Base-by-base conservation (phyloP, 352 stramenopile genomes). In the Elongisporangium undulatum region DNA sequence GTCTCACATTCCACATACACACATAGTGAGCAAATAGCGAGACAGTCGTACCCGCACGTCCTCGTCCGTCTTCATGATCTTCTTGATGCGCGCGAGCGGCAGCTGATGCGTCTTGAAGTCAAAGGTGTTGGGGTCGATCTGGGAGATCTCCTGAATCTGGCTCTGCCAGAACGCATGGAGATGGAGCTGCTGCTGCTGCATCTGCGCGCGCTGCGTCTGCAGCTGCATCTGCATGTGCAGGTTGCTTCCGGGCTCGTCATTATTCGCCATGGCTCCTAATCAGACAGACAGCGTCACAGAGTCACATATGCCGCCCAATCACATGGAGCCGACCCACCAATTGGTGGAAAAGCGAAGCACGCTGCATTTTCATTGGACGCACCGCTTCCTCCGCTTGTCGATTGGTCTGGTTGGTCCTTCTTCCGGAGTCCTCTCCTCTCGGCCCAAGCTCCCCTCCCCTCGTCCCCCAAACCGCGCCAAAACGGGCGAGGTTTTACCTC, bases 1-100 rank as follows among this genome's bases (percentile, higher is more conserved):
- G 34, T 45, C 34, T 4, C 34, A 45, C 34, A 17, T 17, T 45
- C 41, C 20, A n/a, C 17, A 4, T 9, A 3, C 15, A 41, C 17
- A 58, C n/a, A 13, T 9, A 1, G 39, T 12, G 3, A 19, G 7
- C 38, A 19, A 51, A 26, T 21, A 55, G 20, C 49, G 49, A 69
- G 6, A 21, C 22, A 60, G 61, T 53, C 62, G 54, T 70, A 89
- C 79, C 34, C 87, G 85, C 49, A 98, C 86, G 68, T 97, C 90
- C 62, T 98, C 92, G 71, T 98, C 92, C 51, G 90, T 93, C 74
- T 97, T 97, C 92, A 98, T 98, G 74, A 98, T 98, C 66, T 97
- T 97, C 79, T 97, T 98, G 64, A 98, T 97, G 54, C 92, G 86
- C 54, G 92, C 91, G 58, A 98, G 86, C 26, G 92, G 91, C 45